Evolutionary conservation across 495 filamentous ascomycete genomes (phyloP).

Genomic region (Neohortaea acidophila): DNA sequence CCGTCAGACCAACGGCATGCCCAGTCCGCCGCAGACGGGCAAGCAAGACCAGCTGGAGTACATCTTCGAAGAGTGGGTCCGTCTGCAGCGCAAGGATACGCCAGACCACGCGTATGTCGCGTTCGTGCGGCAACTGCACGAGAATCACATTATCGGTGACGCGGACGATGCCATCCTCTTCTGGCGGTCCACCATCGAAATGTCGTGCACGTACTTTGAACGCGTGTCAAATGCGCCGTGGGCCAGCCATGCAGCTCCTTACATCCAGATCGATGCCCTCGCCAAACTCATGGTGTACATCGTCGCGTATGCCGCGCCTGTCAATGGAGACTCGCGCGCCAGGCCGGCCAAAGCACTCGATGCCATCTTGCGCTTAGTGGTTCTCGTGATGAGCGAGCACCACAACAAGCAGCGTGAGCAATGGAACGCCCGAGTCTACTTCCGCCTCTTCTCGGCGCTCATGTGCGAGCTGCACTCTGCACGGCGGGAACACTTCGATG

Average conservation of each 20-base stretch:
- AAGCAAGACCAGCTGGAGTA: constrained; percentile 79
- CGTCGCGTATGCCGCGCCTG: constrained; percentile 47
- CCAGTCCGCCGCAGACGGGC: constrained; percentile 20
- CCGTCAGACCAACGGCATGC: constrained; percentile 13
- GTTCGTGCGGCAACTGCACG: constrained; percentile 75
- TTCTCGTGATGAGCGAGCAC: constrained; percentile 72
- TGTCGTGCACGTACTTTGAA: constrained; percentile 61
- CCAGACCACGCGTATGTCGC: constrained; percentile 54
- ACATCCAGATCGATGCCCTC: constrained; percentile 67
- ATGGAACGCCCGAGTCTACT: constrained; percentile 82
- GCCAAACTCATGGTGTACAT: constrained; percentile 67
- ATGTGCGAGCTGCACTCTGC: constrained; percentile 45
- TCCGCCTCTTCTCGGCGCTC: constrained; percentile 74
- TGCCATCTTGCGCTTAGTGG: constrained; percentile 55
- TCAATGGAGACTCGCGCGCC: constrained; percentile 39
- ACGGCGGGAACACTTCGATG: background rate
- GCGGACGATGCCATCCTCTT: constrained; percentile 65
- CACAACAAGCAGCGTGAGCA: constrained; percentile 64
- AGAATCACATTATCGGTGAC: constrained; percentile 49
- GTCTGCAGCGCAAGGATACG: constrained; percentile 56
- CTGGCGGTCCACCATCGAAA: constrained; percentile 66
- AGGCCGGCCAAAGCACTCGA: constrained; percentile 55
- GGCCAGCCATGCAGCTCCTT: constrained; percentile 52
- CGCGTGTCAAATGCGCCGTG: constrained; percentile 37
- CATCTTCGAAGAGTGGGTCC: constrained; percentile 85